These are phyloP conservation scores for Neurospora sp. DNA, from an alignment of 495 filamentous ascomycete genomes.

Conservation along the genomic window DNA sequence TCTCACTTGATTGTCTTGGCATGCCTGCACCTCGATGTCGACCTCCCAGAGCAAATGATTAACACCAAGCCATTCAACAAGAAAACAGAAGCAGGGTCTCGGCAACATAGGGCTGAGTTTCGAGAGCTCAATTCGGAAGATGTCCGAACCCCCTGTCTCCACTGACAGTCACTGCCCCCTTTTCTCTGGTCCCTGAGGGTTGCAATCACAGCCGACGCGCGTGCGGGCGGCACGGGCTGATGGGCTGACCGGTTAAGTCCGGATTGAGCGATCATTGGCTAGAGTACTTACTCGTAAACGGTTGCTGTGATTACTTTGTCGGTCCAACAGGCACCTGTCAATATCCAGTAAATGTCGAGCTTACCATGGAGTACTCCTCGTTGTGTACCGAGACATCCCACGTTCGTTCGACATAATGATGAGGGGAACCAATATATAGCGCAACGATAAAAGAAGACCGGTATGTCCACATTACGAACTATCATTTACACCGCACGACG, in stretches of 20 bases:
- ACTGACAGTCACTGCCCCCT: not conserved
- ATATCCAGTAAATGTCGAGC: no score
- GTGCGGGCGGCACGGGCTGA: not conserved
- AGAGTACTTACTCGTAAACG: not conserved
- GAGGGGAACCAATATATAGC: no score
- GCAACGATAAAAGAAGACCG: no score
- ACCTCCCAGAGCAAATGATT: not conserved
- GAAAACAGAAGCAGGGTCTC: not conserved
- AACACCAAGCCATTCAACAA: not conserved
- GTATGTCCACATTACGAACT: no score
- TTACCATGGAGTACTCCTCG: no score
- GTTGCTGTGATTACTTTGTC: no score
- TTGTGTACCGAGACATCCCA: no score
- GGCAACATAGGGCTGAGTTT: not conserved
- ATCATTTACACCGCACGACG: no score
- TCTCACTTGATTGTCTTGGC: not conserved
- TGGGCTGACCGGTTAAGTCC: not conserved
- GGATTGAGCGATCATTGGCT: not conserved
- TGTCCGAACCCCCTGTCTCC: not conserved
- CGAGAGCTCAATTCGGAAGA: not conserved
- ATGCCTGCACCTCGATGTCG: not conserved
- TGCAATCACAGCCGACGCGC: not conserved
- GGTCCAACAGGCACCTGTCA: no score
- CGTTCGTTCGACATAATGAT: no score
- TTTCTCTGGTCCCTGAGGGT: not conserved